phyloP scores from a whole-genome alignment of 2,329 filamentous ascomycete species.

The Colletotrichum liriopes region DNA sequence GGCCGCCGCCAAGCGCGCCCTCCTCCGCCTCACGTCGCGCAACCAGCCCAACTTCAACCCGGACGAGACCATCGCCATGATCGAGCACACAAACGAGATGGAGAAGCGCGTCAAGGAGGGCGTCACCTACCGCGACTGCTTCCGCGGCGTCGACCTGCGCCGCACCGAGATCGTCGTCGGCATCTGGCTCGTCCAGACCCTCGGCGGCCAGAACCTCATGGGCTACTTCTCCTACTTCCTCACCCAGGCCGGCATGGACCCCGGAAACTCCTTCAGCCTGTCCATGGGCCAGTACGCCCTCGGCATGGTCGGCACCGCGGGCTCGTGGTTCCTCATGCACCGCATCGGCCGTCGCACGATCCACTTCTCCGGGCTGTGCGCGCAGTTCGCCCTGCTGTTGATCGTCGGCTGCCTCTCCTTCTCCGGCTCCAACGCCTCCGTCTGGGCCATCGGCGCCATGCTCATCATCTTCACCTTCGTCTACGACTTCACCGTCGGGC shows the following conservation, averaged over 20 bases:
- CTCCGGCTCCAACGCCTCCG: conserved; percentile 50
- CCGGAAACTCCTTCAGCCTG: conserved; percentile 60
- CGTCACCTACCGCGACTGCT: conserved; percentile 65
- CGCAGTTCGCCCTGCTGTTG: conserved; percentile 57
- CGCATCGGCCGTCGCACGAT: conserved; percentile 66
- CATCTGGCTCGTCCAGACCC: conserved; percentile 65
- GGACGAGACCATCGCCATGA: conserved; percentile 67
- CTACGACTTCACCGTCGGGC: conserved; percentile 70
- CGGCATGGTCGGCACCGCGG: conserved; percentile 65
- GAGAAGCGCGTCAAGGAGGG: conserved; percentile 62
- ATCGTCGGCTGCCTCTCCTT: conserved; percentile 59
- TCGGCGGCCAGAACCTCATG: conserved; percentile 65
- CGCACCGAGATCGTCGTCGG: conserved; percentile 67
- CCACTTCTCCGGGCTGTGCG: conserved; percentile 62
- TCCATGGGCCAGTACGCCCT: conserved; percentile 66
- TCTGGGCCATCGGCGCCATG: conserved; percentile 63
- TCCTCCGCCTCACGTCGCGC: conserved; percentile 59
- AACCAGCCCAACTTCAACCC: conserved; percentile 58
- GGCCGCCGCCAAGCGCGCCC: conserved; percentile 57
- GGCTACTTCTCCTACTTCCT: conserved; percentile 47
- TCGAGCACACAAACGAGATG: conserved; percentile 67
- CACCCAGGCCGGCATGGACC: conserved; percentile 62
- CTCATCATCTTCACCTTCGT: conserved; percentile 68
- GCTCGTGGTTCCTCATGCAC: conserved; percentile 66
- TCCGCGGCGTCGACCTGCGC: conserved; percentile 66